Base-by-base conservation (phyloP, 805 yeast genomes). In the Cyberlindnera lachancei region DNA sequence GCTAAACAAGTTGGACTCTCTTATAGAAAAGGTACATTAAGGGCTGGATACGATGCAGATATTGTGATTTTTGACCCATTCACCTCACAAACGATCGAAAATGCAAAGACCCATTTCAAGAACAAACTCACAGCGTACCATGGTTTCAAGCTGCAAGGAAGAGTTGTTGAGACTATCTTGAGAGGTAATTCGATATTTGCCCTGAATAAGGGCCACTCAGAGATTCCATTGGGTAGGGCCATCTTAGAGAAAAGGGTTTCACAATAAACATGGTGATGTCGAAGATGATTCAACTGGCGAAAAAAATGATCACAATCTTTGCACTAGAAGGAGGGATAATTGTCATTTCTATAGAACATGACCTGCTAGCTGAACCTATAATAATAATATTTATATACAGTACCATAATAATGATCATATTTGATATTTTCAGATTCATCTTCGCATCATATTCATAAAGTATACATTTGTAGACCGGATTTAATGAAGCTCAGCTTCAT, bases 91-190 rank as follows among this genome's bases (percentile, higher is more conserved):
- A 52, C 52, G 1, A 68, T 83, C 21, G 56, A 59, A 4, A 79
- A 80, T 49, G 64, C 64, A 15, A 61, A 68, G 27, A 73, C 83
- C 20, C 70, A 58, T 44, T 90, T 83, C 65, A 87, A 85, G 46
- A 90, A 88, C 64, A 88, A 87, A 56, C 58, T 90, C 34, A 83
- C 95, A 2, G 95, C 95, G 0, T 90, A 85, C 53, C 68, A 84
- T 48, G 94, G 94, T 5, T 64, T 63, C 60, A 55, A 64, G 31
- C 62, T 86, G 39, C 59, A 56, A 25, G 96, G 97, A 16, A 66
- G 76, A 37, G 94, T 88, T 7, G 61, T 77, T 30, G 88, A 81
- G 55, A 86, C 96, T 0, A 62, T 83, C 29, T 66, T 90, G 12
- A 67, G 96, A 43, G 96, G 96, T 4, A 61, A 68, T 25, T 62